Evolutionary conservation across 306 rosid genomes (phyloP).

Genomic region (Quercus mongolica): DNA sequence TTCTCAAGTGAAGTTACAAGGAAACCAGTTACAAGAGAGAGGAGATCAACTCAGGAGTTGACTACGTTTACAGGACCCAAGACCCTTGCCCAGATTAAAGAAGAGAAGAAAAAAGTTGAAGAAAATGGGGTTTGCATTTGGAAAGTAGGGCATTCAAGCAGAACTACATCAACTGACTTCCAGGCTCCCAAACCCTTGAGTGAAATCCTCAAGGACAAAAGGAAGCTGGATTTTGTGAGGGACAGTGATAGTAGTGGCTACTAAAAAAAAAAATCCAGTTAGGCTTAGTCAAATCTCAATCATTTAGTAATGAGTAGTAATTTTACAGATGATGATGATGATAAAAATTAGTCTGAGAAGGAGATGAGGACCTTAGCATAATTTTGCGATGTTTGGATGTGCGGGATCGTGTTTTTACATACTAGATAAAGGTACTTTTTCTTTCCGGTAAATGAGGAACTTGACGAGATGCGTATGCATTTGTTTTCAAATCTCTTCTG

Average conservation of each 20-base stretch:
- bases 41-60: conserved; percentile 23
- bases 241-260: conserved; percentile 14
- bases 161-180: conserved; percentile 33
- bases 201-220: conserved; percentile 59
- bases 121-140: conserved; percentile 20
- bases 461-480: conserved; percentile 16
- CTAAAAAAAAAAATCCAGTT: conserved; percentile 15
- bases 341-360: conserved; percentile 1
- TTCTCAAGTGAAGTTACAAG: conserved; percentile 37
- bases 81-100: conserved; percentile 66
- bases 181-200: conserved; percentile 62
- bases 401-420: conserved; percentile 1
- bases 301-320: background rate
- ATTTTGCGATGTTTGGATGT: background rate
- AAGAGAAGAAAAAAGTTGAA: conserved; percentile 46
- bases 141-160: background rate
- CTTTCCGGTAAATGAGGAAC: background rate
- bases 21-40: conserved; percentile 36
- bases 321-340: conserved; percentile 1
- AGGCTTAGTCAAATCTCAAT: conserved; percentile 5
- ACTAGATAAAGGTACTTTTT: conserved; percentile 7
- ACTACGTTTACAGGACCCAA: conserved; percentile 63
- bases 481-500: conserved; percentile 1
- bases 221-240: conserved; percentile 28
- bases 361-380: conserved; percentile 3